Evolutionary conservation across 352 stramenopile species (phyloP).

Genomic region (Blastocystis sp.): DNA sequence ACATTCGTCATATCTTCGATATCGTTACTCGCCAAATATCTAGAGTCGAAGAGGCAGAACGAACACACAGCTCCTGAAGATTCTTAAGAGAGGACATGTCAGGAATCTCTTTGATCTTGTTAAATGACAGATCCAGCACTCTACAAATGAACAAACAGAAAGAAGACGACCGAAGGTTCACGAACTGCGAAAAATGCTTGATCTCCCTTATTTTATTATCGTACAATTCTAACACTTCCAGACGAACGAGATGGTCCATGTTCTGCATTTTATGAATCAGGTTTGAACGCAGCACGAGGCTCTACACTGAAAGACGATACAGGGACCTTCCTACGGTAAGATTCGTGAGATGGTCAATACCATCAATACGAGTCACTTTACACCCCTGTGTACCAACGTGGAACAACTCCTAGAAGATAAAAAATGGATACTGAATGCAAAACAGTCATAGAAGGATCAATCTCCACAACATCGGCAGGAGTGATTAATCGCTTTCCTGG

Average conservation of each 20-base stretch:
- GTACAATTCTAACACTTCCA: slow-evolving; percentile 56
- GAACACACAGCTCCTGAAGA: slow-evolving; percentile 45
- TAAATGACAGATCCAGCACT: slow-evolving; percentile 56
- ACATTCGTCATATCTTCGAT: slow-evolving; percentile 53
- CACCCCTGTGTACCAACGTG: slow-evolving; percentile 45
- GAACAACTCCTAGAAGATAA: slow-evolving; percentile 50
- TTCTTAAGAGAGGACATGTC: not conserved
- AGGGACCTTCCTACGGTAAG: not conserved
- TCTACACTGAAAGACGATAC: not conserved
- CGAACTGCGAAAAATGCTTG: slow-evolving; percentile 55
- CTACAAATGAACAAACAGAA: not conserved
- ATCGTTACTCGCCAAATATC: slow-evolving; percentile 54
- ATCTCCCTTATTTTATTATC: slow-evolving; percentile 57
- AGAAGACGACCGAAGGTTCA: not conserved
- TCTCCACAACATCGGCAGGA: slow-evolving; percentile 43
- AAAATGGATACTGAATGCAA: not conserved
- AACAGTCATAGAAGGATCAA: slow-evolving; percentile 51
- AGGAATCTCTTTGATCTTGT: slow-evolving; percentile 53
- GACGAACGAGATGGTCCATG: slow-evolving; percentile 51
- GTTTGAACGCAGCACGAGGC: slow-evolving; percentile 51
- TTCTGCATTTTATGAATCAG: slow-evolving; percentile 61
- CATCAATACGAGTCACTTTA: slow-evolving; percentile 59
- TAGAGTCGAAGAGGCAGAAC: not conserved
- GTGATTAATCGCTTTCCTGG: slow-evolving; percentile 35
- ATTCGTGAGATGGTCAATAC: slow-evolving; percentile 54